Evolutionary conservation across 495 filamentous ascomycete species (phyloP).

Genomic region (Pyronema omphalodes): DNA sequence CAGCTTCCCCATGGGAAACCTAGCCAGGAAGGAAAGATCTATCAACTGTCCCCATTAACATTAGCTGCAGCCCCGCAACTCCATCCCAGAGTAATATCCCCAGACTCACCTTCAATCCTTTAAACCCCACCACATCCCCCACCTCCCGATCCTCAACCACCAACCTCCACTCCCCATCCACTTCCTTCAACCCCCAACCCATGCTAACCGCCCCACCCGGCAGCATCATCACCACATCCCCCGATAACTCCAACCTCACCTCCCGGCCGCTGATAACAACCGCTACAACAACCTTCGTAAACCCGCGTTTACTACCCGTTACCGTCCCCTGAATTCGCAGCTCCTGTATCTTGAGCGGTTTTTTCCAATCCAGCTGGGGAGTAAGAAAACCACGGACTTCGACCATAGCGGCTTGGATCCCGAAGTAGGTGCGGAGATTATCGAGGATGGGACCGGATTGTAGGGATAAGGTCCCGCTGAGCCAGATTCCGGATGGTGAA

Average conservation of each 20-base stretch:
- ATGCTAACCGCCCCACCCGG: slow-evolving; percentile 9
- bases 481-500: no score
- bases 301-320: slow-evolving; percentile 3
- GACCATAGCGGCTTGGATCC: no score
- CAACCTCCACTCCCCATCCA: slow-evolving; percentile 4
- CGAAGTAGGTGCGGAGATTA: no score
- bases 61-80: neutral
- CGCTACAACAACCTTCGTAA: slow-evolving; percentile 13
- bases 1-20: slow-evolving; percentile 3
- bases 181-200: slow-evolving; percentile 9
- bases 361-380: no score
- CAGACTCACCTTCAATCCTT: slow-evolving; percentile 12
- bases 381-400: no score
- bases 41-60: slow-evolving; percentile 5
- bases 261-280: neutral
- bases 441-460: no score
- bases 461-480: no score
- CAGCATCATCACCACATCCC: slow-evolving; percentile 7
- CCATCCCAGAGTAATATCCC: neutral
- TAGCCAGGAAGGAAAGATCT: slow-evolving; percentile 8
- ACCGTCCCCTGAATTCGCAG: slow-evolving; percentile 8
- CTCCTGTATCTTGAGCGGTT: slow-evolving; percentile 4
- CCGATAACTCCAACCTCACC: slow-evolving; percentile 7
- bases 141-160: slow-evolving; percentile 5
- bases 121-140: slow-evolving; percentile 11